These are phyloP conservation scores for Echinochloa phyllopogon DNA, from an alignment of 176 grass and related monocot genomes.

Conservation along the genomic window DNA sequence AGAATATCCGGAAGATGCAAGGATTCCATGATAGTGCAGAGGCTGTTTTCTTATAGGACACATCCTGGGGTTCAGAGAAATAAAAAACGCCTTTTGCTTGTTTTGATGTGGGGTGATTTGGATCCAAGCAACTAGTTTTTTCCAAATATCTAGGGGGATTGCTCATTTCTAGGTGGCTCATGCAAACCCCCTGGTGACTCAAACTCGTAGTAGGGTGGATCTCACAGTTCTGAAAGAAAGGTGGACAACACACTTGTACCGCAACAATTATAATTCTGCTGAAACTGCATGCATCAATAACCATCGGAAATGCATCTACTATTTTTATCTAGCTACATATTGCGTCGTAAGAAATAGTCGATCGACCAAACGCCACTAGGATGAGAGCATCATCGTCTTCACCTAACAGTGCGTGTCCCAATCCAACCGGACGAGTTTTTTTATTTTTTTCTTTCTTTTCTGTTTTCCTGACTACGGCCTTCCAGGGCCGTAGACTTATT, in stretches of 20 bases:
- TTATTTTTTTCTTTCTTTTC: too few species aligned
- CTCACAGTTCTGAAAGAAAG: background rate
- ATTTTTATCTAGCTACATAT: background rate
- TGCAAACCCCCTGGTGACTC: background rate
- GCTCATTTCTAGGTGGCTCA: background rate
- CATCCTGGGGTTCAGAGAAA: background rate
- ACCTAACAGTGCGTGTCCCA: too few species aligned
- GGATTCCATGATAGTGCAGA: background rate
- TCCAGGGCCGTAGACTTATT: too few species aligned
- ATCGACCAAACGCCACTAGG: conserved; percentile 41
- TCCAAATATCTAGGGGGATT: background rate
- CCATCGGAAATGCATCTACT: background rate
- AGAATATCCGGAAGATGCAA: background rate
- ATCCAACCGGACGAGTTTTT: too few species aligned
- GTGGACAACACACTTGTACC: background rate
- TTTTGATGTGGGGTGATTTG: background rate
- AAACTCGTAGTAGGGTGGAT: too few species aligned
- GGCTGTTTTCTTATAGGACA: background rate
- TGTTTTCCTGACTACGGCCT: too few species aligned
- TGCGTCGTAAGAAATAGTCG: background rate
- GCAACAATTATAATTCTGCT: background rate
- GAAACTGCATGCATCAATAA: background rate
- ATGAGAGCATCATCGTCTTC: conserved; percentile 14
- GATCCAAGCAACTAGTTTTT: background rate
- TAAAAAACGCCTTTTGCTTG: background rate